Base-by-base conservation (phyloP, 208 protist species). In the Hexamita inflata region DNA sequence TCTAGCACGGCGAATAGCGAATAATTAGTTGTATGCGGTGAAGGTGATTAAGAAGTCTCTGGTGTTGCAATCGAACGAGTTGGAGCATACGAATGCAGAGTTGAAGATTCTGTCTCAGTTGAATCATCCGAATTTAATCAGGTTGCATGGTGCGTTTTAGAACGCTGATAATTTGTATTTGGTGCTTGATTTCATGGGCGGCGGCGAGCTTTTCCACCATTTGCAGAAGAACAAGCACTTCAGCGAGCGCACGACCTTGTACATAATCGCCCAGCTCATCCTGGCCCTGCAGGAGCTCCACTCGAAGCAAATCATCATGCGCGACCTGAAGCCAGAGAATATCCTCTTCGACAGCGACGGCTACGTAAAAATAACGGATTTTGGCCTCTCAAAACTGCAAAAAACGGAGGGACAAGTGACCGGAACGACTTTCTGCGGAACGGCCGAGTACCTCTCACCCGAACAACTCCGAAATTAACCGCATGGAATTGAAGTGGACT, bases 331-430 rank as follows among this genome's bases (percentile, higher is more conserved):
- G 70, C 84, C 83, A 0, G 82, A 87, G 66, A 88, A 88, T 73
- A 49, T 88, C 1, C 61, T 88, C 0, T 41, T 88, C 0, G 75
- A 82, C 45, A 35, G 32, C 11, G 35, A 88, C 1, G 92, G 92
- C 0, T 83, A 94, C 75, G 81, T 92, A 32, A 91, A 89, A 42
- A 2, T 95, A 0, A 89, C 87, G 7, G 92, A 95, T 82, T 94
- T 94, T 81, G 92, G 92, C 9, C 91, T 92, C 38, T 83, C 85
- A 24, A 93, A 93, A 62, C 77, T 85, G n/a, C 75, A 82, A 45
- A 15, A 42, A 30, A 49, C 40, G 15, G 38, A 19, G 35, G n/a
- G n/a, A n/a, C 9, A 7, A 32, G 30, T 70, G 11, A 34, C 11
- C 15, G 64, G 32, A n/a, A 75, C 26, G 75, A 86, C 83, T 15